Evolutionary conservation across 768 basidiomycete species (phyloP).

Genomic region (Podaxis pistillaris): DNA sequence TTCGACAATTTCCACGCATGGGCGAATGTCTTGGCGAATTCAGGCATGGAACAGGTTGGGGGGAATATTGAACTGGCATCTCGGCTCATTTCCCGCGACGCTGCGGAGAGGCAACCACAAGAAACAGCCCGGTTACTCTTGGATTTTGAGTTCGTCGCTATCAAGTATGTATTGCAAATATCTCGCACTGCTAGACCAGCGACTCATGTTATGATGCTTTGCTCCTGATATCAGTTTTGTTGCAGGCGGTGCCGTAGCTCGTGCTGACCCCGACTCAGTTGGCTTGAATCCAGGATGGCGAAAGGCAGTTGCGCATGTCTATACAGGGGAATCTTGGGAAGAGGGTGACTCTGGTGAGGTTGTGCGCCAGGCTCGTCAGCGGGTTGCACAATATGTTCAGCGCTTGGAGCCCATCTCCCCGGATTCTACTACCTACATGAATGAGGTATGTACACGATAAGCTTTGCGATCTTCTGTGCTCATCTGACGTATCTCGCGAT

Average conservation of each 20-base stretch:
- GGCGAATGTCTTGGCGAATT: conserved; percentile 11
- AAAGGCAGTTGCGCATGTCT: conserved; percentile 33
- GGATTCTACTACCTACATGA: conserved; percentile 43
- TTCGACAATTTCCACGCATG: conserved; percentile 15
- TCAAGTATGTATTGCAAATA: conserved; percentile 22
- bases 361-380: conserved; percentile 20
- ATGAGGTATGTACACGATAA: conserved; percentile 37
- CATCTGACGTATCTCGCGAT: background rate
- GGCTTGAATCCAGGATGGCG: conserved; percentile 51
- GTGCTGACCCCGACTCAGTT: conserved; percentile 32
- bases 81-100: conserved; percentile 31
- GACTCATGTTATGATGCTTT: conserved; percentile 23
- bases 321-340: background rate
- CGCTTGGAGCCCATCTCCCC: conserved; percentile 26
- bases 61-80: conserved; percentile 27
- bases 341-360: conserved; percentile 15
- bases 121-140: conserved; percentile 26
- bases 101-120: conserved; percentile 22
- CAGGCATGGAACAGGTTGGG: conserved; percentile 21
- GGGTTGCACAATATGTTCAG: background rate
- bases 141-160: conserved; percentile 18
- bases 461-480: background rate
- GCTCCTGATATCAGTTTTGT: background rate
- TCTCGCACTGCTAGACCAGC: background rate
- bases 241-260: conserved; percentile 15